These are phyloP conservation scores for Trichoderma cornu-damae DNA, from an alignment of 2,329 filamentous ascomycete species.

Conservation along the genomic window DNA sequence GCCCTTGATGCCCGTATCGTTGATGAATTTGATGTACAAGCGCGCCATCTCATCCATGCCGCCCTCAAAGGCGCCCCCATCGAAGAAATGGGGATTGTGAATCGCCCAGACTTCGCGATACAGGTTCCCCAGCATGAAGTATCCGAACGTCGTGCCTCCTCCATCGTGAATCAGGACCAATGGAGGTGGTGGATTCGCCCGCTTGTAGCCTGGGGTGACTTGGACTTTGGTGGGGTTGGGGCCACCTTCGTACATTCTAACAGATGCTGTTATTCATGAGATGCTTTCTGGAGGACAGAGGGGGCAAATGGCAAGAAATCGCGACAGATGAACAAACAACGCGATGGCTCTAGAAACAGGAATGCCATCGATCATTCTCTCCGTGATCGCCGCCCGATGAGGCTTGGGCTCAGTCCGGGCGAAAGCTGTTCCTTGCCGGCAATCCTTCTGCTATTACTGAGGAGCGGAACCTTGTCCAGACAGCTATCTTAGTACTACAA, in stretches of 20 bases:
- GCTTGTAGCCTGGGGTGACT: slow-evolving; percentile 20
- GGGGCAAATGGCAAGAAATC: neutral
- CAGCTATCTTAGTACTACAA: neutral
- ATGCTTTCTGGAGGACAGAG: too few species aligned
- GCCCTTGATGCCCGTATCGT: slow-evolving; percentile 25
- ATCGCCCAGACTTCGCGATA: slow-evolving; percentile 31
- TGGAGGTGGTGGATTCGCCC: slow-evolving; percentile 21
- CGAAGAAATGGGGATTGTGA: slow-evolving; percentile 29
- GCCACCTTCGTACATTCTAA: slow-evolving; percentile 23
- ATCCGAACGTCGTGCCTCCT: slow-evolving; percentile 31
- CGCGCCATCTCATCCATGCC: slow-evolving; percentile 30
- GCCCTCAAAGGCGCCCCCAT: slow-evolving; percentile 25
- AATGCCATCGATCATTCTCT: neutral
- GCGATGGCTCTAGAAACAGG: neutral
- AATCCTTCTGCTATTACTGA: neutral
- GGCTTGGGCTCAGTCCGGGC: neutral
- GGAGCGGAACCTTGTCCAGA: neutral
- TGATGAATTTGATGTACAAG: slow-evolving; percentile 27
- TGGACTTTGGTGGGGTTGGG: slow-evolving; percentile 27
- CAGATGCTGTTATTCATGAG: neutral
- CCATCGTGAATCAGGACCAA: slow-evolving; percentile 31
- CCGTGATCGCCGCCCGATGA: neutral
- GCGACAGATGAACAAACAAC: neutral
- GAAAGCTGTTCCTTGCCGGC: slow-evolving; percentile 16
- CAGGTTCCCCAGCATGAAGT: slow-evolving; percentile 28